Evolutionary conservation across 2,329 filamentous ascomycete species (phyloP).

Genomic region (Exophiala alcalophila): DNA sequence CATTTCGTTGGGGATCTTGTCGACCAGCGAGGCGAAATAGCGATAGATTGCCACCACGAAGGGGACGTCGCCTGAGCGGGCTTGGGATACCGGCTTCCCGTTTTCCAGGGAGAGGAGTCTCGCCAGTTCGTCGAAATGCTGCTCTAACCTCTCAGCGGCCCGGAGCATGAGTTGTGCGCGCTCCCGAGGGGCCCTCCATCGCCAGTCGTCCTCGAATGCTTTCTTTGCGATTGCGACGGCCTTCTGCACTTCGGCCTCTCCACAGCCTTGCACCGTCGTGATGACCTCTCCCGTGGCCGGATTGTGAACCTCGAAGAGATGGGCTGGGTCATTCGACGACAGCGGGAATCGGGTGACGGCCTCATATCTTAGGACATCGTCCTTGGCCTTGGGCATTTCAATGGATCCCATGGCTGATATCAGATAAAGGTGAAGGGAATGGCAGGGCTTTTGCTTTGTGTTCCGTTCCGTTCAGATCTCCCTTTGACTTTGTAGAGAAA

Average conservation of each 20-base stretch:
- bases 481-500: too few relatives aligned
- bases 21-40: constrained; percentile 30
- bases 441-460: too few relatives aligned
- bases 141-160: constrained; percentile 15
- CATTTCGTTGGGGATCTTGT: constrained; percentile 16
- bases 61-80: constrained; percentile 22
- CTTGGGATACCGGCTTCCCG: constrained; percentile 30
- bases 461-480: too few relatives aligned
- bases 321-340: constrained; percentile 6
- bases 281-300: constrained; percentile 21
- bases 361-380: too few relatives aligned
- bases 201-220: constrained; percentile 18
- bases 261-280: constrained; percentile 10
- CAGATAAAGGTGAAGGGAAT: too few relatives aligned
- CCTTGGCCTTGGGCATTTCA: too few relatives aligned
- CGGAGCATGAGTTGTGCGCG: constrained; percentile 9
- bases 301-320: constrained; percentile 20
- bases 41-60: constrained; percentile 28
- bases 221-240: constrained; percentile 13
- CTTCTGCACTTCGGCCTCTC: constrained; percentile 8
- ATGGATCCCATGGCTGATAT: too few relatives aligned
- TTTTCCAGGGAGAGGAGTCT: constrained; percentile 31
- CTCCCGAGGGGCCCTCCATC: constrained; percentile 10
- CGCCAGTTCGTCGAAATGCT: constrained; percentile 28
- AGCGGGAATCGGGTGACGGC: constrained; percentile 3